These are phyloP conservation scores for Neoboletus brunneissimus DNA, from an alignment of 768 basidiomycete species.

Conservation along the genomic window DNA sequence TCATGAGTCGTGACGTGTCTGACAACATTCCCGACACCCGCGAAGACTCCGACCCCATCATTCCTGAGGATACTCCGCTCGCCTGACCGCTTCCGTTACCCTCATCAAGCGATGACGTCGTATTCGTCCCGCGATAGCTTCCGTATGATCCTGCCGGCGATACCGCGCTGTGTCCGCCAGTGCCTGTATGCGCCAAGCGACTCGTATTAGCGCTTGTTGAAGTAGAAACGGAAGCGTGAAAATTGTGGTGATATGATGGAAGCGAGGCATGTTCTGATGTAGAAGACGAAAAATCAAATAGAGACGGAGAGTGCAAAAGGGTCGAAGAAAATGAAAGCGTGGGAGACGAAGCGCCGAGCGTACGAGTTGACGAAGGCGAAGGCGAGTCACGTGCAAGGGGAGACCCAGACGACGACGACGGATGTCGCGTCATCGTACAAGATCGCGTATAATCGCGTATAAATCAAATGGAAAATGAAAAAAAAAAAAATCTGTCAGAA, in stretches of 20 bases:
- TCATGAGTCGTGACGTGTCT: neutral
- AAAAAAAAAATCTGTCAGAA: neutral
- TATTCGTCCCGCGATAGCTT: constrained; percentile 20
- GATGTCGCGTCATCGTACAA: constrained; percentile 7
- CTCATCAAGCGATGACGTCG: constrained; percentile 23
- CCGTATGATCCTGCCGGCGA: constrained; percentile 27
- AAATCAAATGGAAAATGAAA: neutral
- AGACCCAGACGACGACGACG: neutral
- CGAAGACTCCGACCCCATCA: constrained; percentile 13
- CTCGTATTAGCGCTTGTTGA: constrained; percentile 11
- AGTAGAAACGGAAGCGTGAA: neutral
- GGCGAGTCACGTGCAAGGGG: neutral
- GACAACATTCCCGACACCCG: constrained; percentile 1
- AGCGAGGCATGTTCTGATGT: neutral
- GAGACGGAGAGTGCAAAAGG: neutral
- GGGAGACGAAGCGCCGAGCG: constrained; percentile 4
- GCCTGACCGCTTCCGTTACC: constrained; percentile 7
- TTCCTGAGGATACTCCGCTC: constrained; percentile 15
- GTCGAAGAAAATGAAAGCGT: constrained; percentile 2
- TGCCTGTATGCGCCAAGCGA: constrained; percentile 11
- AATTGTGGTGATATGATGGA: neutral
- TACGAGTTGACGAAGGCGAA: neutral
- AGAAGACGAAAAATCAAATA: neutral
- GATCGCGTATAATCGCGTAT: neutral
- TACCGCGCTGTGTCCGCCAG: constrained; percentile 11